phyloP scores from a whole-genome alignment of 73 alveolate species.

The Durusdinium trenchii region DNA sequence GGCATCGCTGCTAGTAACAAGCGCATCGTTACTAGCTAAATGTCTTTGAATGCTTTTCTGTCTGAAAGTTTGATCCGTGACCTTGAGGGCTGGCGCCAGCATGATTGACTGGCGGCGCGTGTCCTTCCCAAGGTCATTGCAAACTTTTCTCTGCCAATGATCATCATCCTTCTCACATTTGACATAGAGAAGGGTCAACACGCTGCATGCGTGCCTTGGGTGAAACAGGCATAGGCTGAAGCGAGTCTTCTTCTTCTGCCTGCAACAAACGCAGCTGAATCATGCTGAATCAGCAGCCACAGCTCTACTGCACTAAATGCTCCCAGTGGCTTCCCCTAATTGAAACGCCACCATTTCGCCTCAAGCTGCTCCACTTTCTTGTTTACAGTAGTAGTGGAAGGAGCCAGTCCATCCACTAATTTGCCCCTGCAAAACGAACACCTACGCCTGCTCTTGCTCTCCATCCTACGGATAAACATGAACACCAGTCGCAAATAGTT shows the following conservation, averaged over 20 bases:
- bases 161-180: not conserved
- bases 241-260: constrained; percentile 23
- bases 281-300: not conserved
- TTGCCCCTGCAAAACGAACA: constrained; percentile 21
- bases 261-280: not conserved
- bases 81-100: constrained; percentile 54
- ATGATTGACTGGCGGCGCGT: constrained; percentile 51
- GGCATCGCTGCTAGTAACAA: too few relatives aligned
- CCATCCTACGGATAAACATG: too few relatives aligned
- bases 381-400: constrained; percentile 60
- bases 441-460: too few relatives aligned
- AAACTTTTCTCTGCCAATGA: not conserved
- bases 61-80: too few relatives aligned
- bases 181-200: too few relatives aligned
- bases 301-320: not conserved
- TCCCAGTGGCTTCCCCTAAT: not conserved
- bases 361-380: constrained; percentile 37
- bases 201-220: too few relatives aligned
- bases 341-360: not conserved
- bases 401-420: constrained; percentile 59
- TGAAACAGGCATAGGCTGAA: not conserved
- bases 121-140: not conserved
- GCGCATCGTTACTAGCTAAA: too few relatives aligned
- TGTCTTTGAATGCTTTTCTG: too few relatives aligned
- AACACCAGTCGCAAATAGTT: too few relatives aligned